Base-by-base conservation (phyloP, 345 rosid genomes). In the Microcos paniculata region DNA sequence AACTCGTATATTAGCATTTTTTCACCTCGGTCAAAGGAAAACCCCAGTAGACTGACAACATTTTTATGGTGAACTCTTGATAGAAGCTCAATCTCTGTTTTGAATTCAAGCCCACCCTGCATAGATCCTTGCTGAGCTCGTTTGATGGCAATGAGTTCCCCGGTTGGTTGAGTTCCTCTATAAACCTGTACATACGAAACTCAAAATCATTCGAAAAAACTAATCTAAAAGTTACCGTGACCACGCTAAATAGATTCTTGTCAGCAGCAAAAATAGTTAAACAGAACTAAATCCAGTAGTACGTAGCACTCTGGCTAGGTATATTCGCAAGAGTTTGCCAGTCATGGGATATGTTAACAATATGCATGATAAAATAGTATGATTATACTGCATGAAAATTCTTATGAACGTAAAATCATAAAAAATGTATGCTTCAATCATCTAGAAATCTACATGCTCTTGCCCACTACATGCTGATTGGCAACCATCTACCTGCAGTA, bases 21-120 rank as follows among this genome's bases (percentile, higher is more conserved):
- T 85, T 94, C 98, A 38, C 84, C 84, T 69, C 79, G 83, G 49
- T 92, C 93, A 40, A 85, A 90, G 71, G 94, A 92, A 67, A 94
- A 94, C 11, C 97, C 97, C 5, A 88, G 61, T 4, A 94, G 90
- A 71, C 85, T 74, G 13, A 90, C 94, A 57, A 92, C 90, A 80
- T 92, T 90, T 82, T 87, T 92, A 77, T 92, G 98, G 75, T 90
- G 96, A 79, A 94, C 96, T 70, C 97, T 87, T 31, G 98, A 92
- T 18, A 94, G 90, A 73, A 92, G 96, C 81, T 94, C 98, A 30
- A 90, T 90, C 88, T 92, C 97, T 58, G 87, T 94, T 81, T 94
- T 94, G 82, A 94, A 90, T 83, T 92, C 97, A 6, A 79, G 59
- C 14, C 88, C 90, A n/a, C 98, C 97, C 82, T 94, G 97, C 85